Evolutionary conservation across 2,329 filamentous ascomycete species (phyloP).

Genomic region (Pseudogymnoascus sp.): DNA sequence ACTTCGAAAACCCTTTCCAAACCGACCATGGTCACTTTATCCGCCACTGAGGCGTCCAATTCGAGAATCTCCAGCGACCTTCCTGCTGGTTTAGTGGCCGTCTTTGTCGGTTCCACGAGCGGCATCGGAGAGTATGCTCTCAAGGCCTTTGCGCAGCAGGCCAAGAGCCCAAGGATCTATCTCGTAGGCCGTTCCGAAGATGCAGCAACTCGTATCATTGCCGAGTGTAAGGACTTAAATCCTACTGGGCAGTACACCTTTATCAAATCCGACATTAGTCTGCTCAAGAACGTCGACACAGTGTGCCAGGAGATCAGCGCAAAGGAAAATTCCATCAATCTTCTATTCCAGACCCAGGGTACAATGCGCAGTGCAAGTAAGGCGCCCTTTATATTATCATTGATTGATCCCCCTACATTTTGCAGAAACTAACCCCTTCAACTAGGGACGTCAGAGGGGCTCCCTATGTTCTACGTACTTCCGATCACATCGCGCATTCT

Average conservation of each 20-base stretch:
- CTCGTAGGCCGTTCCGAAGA: conserved; percentile 40
- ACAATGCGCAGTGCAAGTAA: conserved; percentile 27
- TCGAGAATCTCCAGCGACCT: conserved; percentile 27
- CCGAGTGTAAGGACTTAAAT: conserved; percentile 36
- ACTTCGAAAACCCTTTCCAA: not conserved
- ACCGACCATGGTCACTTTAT: conserved; percentile 31
- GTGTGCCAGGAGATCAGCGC: conserved; percentile 41
- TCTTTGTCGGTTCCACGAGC: conserved; percentile 44
- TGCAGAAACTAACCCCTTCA: not conserved
- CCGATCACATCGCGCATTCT: conserved; percentile 49
- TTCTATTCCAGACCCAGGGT: conserved; percentile 46
- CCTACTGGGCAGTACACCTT: conserved; percentile 37
- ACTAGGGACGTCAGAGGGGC: conserved; percentile 48
- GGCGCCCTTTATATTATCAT: not conserved
- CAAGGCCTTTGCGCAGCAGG: conserved; percentile 34
- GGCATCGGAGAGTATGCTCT: conserved; percentile 43
- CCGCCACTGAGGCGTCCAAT: conserved; percentile 31
- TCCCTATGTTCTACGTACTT: conserved; percentile 43
- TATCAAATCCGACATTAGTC: conserved; percentile 36
- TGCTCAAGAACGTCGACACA: conserved; percentile 40
- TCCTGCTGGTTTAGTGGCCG: conserved; percentile 36
- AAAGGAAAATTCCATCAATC: conserved; percentile 44
- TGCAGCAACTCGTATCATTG: conserved; percentile 32
- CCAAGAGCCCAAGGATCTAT: conserved; percentile 35
- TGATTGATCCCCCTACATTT: not conserved